Evolutionary conservation across 331 rosid genomes (phyloP).

Genomic region (Prunus yedoensis): DNA sequence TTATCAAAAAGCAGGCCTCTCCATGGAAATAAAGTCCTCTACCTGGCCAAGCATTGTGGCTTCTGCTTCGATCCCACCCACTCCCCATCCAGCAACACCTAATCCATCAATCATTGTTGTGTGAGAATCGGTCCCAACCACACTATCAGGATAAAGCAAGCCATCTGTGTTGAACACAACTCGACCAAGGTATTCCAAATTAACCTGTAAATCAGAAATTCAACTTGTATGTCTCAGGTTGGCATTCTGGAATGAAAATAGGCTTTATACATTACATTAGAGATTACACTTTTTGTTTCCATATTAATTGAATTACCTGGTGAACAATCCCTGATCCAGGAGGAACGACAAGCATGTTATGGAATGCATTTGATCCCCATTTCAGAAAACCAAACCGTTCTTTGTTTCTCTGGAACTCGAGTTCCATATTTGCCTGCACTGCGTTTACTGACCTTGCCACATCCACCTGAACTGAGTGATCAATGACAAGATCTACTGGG

Average conservation of each 20-base stretch:
- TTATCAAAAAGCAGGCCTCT: conserved; percentile 7
- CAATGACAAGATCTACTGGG: conserved; percentile 89
- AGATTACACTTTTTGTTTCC: neutral
- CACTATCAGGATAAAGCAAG: conserved; percentile 81
- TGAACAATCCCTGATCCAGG: conserved; percentile 93
- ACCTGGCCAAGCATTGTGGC: conserved; percentile 96
- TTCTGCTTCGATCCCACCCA: conserved; percentile 94
- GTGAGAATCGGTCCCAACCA: conserved; percentile 89
- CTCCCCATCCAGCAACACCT: conserved; percentile 98
- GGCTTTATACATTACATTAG: conserved; percentile 2
- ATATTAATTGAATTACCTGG: conserved; percentile 52
- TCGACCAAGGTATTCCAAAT: conserved; percentile 85
- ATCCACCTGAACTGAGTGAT: conserved; percentile 93
- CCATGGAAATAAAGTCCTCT: conserved; percentile 13
- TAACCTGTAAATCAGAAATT: conserved; percentile 55
- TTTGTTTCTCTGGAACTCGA: conserved; percentile 72
- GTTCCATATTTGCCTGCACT: conserved; percentile 80
- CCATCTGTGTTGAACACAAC: conserved; percentile 79
- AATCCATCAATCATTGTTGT: conserved; percentile 91
- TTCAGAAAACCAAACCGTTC: conserved; percentile 87
- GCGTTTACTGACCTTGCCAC: conserved; percentile 87
- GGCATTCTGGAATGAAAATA: conserved; percentile 5
- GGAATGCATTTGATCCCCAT: conserved; percentile 82
- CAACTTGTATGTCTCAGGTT: conserved; percentile 21
- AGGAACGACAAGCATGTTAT: conserved; percentile 88